Percentiles rank a stretch among this genome's conserved stretches.
Conservation (phyloP, 1,284 basidiomycete genomes). For the Sanghuangporus weigelae region DNA sequence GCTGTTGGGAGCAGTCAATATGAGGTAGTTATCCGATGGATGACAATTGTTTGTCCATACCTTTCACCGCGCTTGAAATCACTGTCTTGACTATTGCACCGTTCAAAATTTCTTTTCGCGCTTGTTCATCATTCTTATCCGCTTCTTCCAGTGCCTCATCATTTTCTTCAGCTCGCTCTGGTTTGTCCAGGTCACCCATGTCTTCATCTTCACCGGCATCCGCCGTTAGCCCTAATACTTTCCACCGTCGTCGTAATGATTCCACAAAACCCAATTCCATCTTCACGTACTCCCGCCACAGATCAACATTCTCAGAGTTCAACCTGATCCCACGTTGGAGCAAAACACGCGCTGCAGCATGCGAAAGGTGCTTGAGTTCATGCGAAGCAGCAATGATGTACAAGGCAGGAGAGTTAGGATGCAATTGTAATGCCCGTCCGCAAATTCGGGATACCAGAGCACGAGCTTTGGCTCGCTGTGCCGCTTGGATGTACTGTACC, state of each 20-base stretch:
- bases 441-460: constrained; percentile 76
- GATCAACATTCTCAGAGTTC: constrained; percentile 59
- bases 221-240: constrained; percentile 57
- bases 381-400: constrained; percentile 87
- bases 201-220: constrained; percentile 25
- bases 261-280: constrained; percentile 92
- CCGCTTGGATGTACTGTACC: constrained; percentile 84
- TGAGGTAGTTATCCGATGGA: neutral
- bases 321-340: constrained; percentile 84
- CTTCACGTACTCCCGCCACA: constrained; percentile 87
- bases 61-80: constrained; percentile 59
- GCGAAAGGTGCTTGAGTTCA: constrained; percentile 74
- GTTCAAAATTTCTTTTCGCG: constrained; percentile 57
- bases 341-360: constrained; percentile 78
- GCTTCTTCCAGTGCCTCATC: constrained; percentile 27
- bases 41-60: constrained; percentile 31
- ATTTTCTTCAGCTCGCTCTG: constrained; percentile 20
- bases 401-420: constrained; percentile 73
- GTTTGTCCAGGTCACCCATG: constrained; percentile 40
- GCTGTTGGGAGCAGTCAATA: constrained; percentile 33
- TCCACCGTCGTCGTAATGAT: constrained; percentile 78
- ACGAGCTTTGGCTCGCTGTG: constrained; percentile 75
- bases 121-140: constrained; percentile 40
- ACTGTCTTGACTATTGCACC: constrained; percentile 70
- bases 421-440: constrained; percentile 81